Conservation (phyloP, 139 green algal genomes). For the Asterochloris erici region DNA sequence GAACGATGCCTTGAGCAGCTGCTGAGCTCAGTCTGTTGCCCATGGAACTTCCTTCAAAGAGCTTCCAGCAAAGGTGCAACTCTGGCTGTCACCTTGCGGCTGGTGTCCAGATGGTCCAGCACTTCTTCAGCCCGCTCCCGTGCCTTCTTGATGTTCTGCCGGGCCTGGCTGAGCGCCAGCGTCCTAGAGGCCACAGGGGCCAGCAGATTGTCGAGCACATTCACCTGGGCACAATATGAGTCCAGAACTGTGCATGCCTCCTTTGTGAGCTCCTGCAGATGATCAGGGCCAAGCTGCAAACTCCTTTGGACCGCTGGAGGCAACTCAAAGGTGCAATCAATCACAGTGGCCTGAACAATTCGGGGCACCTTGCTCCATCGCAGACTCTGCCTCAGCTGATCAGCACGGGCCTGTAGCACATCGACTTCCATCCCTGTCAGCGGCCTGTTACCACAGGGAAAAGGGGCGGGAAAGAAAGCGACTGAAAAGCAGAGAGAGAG, state of each 20-base stretch:
- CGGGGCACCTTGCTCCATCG: neutral
- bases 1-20: neutral
- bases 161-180: slow-evolving; percentile 14
- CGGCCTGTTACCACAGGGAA: too few species aligned
- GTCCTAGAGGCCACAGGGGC: slow-evolving; percentile 6
- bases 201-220: neutral
- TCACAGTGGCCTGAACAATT: too few species aligned
- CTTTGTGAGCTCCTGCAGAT: neutral
- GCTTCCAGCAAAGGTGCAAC: neutral
- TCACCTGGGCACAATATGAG: slow-evolving; percentile 4
- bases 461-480: too few species aligned
- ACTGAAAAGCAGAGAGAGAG: too few species aligned
- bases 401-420: neutral
- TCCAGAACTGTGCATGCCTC: slow-evolving; percentile 10
- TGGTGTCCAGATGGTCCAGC: slow-evolving; percentile 36
- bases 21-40: neutral
- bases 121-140: slow-evolving; percentile 29
- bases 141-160: slow-evolving; percentile 31
- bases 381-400: slow-evolving; percentile 4
- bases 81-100: slow-evolving; percentile 18
- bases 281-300: too few species aligned
- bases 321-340: too few species aligned
- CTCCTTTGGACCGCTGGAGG: too few species aligned
- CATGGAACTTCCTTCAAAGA: neutral
- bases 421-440: too few species aligned